phyloP scores from a whole-genome alignment of 2,329 filamentous ascomycete species.

The Colletotrichum sp. region DNA sequence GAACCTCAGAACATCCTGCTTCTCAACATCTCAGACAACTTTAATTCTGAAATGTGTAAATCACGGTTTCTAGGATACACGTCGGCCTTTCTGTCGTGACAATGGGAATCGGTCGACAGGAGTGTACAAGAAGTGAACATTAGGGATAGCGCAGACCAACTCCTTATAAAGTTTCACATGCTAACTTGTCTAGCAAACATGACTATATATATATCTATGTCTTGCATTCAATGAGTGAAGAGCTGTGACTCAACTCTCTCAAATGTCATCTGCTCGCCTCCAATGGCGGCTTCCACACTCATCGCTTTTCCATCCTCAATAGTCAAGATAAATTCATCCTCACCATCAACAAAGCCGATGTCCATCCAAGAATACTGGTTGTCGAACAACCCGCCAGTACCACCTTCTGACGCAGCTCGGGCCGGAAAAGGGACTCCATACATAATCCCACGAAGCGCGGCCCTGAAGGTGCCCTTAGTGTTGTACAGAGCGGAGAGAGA shows the following conservation, averaged over 20 bases:
- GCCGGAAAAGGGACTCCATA: accelerated
- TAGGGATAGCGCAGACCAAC: neutral
- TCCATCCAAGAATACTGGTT: neutral
- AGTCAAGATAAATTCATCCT: neutral
- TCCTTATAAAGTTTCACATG: accelerated
- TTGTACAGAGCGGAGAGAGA: neutral
- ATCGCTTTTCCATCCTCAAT: neutral
- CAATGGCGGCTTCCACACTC: accelerated
- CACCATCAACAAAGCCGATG: neutral
- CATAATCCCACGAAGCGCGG: neutral
- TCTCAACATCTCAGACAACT: too few relatives aligned
- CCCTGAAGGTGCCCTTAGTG: neutral
- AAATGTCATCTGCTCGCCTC: neutral
- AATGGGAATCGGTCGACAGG: accelerated
- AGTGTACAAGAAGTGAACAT: neutral
- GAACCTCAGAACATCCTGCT: too few relatives aligned
- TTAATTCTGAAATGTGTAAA: too few relatives aligned
- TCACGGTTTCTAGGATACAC: too few relatives aligned
- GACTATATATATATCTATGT: neutral
- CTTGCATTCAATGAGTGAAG: neutral
- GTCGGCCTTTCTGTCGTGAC: neutral
- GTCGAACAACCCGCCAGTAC: neutral
- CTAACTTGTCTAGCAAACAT: neutral
- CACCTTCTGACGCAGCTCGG: neutral
- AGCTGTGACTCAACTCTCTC: neutral